phyloP scores from a whole-genome alignment of 1,139 yeast genomes.

The Diutina mesorugosa region DNA sequence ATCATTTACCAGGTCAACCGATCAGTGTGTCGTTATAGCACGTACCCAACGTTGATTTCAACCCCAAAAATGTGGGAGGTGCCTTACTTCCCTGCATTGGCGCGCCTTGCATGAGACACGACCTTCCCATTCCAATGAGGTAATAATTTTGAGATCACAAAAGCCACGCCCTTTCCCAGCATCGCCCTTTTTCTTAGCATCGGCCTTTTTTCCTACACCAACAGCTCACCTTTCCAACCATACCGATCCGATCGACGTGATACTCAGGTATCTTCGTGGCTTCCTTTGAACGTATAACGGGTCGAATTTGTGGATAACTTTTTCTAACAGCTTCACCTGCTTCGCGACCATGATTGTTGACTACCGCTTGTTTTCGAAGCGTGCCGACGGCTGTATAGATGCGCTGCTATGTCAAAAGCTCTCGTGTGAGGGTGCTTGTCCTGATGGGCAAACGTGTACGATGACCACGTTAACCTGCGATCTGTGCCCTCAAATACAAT shows the following conservation, averaged over 20 bases:
- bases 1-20: no score
- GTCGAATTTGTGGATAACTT: not conserved
- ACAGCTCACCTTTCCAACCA: not conserved
- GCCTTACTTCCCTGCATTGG: not conserved
- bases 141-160: not conserved
- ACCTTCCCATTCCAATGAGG: not conserved
- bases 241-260: not conserved
- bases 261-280: not conserved
- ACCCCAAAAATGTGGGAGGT: not conserved
- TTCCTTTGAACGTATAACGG: not conserved
- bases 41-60: not conserved
- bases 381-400: conserved; percentile 2
- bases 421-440: conserved; percentile 20
- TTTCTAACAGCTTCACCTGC: not conserved
- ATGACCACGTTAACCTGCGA: conserved; percentile 41
- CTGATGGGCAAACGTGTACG: conserved; percentile 36
- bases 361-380: not conserved
- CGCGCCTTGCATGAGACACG: conserved; percentile 1
- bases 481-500: conserved; percentile 43
- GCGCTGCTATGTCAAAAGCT: not conserved
- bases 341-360: not conserved
- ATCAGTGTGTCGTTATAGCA: not conserved
- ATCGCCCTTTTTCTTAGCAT: not conserved
- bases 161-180: not conserved
- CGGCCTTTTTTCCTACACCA: not conserved